Conservation (phyloP, 192 early-diverging fungal genomes). For the Rhizophagus sp. region DNA sequence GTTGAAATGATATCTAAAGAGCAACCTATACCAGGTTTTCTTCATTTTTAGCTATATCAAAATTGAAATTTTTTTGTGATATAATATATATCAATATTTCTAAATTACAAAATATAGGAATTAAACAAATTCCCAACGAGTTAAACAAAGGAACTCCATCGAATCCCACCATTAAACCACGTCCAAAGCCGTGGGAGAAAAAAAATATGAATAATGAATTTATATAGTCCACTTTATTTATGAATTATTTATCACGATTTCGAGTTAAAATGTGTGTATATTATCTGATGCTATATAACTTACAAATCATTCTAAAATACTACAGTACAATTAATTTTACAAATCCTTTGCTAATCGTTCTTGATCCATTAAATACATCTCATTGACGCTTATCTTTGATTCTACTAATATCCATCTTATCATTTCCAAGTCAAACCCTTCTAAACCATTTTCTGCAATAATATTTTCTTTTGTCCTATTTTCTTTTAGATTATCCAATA, state of each 20-base stretch:
- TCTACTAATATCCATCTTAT: constrained; percentile 5
- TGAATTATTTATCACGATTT: neutral
- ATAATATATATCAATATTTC: too few species aligned
- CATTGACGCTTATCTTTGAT: neutral
- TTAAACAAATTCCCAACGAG: constrained; percentile 43
- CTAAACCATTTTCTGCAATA: neutral
- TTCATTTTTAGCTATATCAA: neutral
- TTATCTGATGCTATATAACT: too few species aligned
- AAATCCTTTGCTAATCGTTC: neutral
- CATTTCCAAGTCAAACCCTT: neutral
- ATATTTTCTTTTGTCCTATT: neutral
- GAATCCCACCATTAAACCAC: constrained; percentile 33
- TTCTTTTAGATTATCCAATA: neutral
- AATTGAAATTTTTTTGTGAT: neutral
- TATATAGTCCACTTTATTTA: neutral
- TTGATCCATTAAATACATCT: neutral
- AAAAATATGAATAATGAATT: neutral
- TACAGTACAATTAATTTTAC: neutral
- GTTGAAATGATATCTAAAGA: constrained; percentile 45
- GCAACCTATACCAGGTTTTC: constrained; percentile 42
- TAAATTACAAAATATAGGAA: constrained; percentile 27
- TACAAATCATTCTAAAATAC: neutral
- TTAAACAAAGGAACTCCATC: constrained; percentile 41
- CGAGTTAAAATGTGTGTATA: too few species aligned
- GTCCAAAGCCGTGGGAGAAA: constrained; percentile 7